These are phyloP conservation scores for Triticum dicoccoides DNA, from an alignment of 176 grass and related monocot species.

Conservation along the genomic window DNA sequence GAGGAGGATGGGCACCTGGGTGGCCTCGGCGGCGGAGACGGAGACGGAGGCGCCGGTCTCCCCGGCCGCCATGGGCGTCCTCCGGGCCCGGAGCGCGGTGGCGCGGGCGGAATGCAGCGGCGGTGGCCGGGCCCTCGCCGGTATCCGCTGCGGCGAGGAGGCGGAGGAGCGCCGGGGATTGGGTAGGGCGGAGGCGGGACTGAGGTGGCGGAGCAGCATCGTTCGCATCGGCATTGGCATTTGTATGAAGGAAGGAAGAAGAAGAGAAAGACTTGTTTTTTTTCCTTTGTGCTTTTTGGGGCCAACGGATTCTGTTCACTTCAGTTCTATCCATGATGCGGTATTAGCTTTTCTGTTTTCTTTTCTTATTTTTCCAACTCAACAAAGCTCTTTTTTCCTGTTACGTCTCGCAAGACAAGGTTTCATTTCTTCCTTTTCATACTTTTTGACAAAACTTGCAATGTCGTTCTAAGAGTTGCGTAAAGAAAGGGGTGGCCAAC, in stretches of 20 bases:
- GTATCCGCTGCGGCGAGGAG: not conserved
- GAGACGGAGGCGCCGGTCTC: not conserved
- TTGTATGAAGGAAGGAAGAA: not conserved
- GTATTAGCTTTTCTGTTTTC: not conserved
- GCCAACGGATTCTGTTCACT: not conserved
- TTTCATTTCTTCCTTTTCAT: too few species aligned
- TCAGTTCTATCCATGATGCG: not conserved
- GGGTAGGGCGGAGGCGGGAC: not conserved
- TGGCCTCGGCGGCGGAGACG: not conserved
- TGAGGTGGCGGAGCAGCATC: slow-evolving; percentile 26
- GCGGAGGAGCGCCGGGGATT: not conserved
- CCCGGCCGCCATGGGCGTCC: slow-evolving; percentile 17
- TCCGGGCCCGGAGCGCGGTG: not conserved
- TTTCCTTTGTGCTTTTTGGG: not conserved
- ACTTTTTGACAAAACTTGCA: too few species aligned
- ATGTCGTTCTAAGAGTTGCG: too few species aligned
- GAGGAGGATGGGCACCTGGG: slow-evolving; percentile 27
- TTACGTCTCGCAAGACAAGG: not conserved
- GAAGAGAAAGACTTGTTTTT: not conserved
- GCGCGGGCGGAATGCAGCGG: slow-evolving; percentile 3
- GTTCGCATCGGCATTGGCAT: not conserved
- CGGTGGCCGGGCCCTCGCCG: not conserved
- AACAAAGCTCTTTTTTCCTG: not conserved
- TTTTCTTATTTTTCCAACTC: not conserved
- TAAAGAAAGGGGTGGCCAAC: too few species aligned